Conservation (phyloP, 148 eudicot species). For the Chenopodium berlandieri region DNA sequence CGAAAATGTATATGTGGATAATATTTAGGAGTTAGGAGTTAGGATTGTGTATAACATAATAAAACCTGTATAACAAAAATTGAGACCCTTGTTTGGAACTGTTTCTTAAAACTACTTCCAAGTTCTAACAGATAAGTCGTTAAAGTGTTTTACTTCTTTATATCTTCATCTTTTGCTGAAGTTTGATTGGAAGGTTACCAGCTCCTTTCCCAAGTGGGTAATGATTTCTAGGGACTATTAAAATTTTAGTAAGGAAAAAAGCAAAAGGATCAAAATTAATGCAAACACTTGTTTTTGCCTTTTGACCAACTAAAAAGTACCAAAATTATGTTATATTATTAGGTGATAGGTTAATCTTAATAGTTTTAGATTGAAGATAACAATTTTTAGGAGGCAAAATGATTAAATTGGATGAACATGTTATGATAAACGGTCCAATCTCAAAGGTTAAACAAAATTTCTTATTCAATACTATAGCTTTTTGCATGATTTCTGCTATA, state of each 20-base stretch:
- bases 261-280: constrained; percentile 17
- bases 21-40: no score
- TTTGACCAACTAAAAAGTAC: constrained; percentile 31
- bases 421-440: neutral
- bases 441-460: neutral
- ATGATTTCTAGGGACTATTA: constrained; percentile 18
- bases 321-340: neutral
- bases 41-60: no score
- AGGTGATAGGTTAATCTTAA: neutral
- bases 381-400: neutral
- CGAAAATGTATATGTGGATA: no score
- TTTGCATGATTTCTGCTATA: neutral
- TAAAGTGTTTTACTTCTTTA: neutral
- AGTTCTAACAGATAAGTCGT: neutral
- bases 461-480: neutral
- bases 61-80: neutral
- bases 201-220: constrained; percentile 21
- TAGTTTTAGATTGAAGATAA: neutral
- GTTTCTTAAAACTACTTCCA: neutral
- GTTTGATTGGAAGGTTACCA: constrained; percentile 22
- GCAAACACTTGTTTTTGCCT: constrained; percentile 13
- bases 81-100: neutral
- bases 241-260: constrained; percentile 10
- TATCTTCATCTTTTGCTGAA: neutral
- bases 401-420: neutral